Conservation (phyloP, 768 basidiomycete genomes). For the Leccinum fibrillosum region DNA sequence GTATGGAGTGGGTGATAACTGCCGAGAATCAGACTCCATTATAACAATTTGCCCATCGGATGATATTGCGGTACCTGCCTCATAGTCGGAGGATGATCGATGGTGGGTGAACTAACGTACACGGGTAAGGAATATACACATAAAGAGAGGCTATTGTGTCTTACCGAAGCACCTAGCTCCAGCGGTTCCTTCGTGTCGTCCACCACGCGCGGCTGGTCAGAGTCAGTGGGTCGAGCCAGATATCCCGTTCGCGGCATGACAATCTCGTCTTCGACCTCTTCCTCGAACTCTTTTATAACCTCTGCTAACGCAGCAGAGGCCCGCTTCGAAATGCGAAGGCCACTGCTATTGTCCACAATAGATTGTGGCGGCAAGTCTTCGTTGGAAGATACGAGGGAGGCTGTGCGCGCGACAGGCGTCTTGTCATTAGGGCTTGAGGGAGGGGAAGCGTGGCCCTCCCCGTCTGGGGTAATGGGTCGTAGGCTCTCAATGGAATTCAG, state of each 20-base stretch:
- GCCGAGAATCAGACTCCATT: constrained; percentile 47
- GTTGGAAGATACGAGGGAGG: constrained; percentile 38
- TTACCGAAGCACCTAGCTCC: constrained; percentile 24
- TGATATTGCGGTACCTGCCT: constrained; percentile 70
- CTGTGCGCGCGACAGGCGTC: constrained; percentile 40
- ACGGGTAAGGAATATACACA: constrained; percentile 20
- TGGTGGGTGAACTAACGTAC: constrained; percentile 24
- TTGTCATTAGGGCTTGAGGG: constrained; percentile 43
- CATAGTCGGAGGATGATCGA: constrained; percentile 42
- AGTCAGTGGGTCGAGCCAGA: constrained; percentile 38
- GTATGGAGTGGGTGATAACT: constrained; percentile 59
- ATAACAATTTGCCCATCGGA: constrained; percentile 50
- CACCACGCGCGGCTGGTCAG: constrained; percentile 21
- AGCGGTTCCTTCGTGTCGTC: constrained; percentile 18
- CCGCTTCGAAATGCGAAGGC: constrained; percentile 40
- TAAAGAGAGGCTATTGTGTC: constrained; percentile 9
- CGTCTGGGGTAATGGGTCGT: constrained; percentile 57
- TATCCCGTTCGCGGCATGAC: constrained; percentile 62
- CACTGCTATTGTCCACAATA: constrained; percentile 10
- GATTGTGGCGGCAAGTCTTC: constrained; percentile 25
- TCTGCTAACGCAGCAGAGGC: constrained; percentile 74
- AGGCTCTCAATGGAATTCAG: constrained; percentile 45
- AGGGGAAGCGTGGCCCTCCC: constrained; percentile 37
- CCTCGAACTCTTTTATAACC: constrained; percentile 75
- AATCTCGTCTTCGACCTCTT: constrained; percentile 73